Evolutionary conservation across 2,329 filamentous ascomycete genomes (phyloP).

Genomic region (Stemphylium beticola): DNA sequence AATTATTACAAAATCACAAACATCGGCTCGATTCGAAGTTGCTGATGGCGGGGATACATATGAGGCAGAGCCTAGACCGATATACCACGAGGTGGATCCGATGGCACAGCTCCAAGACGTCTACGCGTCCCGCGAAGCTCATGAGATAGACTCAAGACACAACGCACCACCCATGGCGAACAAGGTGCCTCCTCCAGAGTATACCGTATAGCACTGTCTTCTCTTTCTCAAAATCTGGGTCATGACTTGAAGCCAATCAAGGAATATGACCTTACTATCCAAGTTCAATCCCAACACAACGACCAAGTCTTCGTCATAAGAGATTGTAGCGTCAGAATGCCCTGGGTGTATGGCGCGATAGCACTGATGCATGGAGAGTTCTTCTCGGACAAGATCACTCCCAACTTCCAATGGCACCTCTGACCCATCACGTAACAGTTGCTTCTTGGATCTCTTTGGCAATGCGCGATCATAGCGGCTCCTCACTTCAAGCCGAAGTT

Average conservation of each 20-base stretch:
- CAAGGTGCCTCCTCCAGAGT: conserved; percentile 11
- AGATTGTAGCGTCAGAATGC: no score
- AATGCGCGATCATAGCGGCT: background rate
- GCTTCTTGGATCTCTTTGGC: background rate
- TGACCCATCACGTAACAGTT: no score
- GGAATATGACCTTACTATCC: no score
- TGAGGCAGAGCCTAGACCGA: conserved; percentile 7
- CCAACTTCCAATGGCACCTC: no score
- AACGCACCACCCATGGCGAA: background rate
- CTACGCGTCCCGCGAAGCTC: background rate
- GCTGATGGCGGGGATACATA: background rate
- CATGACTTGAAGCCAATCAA: no score
- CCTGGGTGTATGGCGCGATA: no score
- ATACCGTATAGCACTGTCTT: background rate
- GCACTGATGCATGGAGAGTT: no score
- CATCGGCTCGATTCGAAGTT: background rate
- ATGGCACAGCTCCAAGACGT: background rate
- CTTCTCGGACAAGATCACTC: no score
- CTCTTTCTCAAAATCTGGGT: no score
- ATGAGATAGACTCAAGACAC: conserved; percentile 6
- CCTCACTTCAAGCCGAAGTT: background rate
- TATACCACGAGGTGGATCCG: conserved; percentile 20
- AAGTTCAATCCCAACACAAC: no score
- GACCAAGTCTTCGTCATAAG: no score
- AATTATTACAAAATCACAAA: conserved; percentile 22